Percentiles rank a stretch among this genome's conserved stretches.
Conservation (phyloP, 371 early-diverging fungal genomes). For the Rhizopus sp. region DNA sequence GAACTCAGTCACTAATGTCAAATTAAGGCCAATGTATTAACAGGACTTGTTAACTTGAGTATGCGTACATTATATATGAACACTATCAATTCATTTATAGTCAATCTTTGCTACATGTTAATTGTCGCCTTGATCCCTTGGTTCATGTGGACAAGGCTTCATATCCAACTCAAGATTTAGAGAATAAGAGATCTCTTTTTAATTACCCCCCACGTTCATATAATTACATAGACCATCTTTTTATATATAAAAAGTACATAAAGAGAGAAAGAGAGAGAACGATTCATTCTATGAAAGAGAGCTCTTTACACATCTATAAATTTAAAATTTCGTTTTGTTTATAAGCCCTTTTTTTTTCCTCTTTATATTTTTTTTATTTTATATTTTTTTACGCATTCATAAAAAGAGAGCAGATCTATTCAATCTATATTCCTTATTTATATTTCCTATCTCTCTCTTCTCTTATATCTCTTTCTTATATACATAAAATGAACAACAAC, state of each 20-base stretch:
- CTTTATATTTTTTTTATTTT: no score
- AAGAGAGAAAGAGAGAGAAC: no score
- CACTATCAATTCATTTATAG: constrained; percentile 39
- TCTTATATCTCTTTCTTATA: not conserved
- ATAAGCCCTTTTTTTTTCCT: not conserved
- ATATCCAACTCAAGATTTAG: not conserved
- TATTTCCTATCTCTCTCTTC: no score
- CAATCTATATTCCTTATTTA: no score
- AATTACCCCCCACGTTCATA: not conserved
- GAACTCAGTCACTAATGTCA: not conserved
- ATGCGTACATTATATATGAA: constrained; percentile 67
- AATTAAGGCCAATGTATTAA: constrained; percentile 75
- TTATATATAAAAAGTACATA: no score
- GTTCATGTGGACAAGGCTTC: constrained; percentile 17
- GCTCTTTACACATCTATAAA: no score
- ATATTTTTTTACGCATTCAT: no score
- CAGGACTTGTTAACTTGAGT: constrained; percentile 76
- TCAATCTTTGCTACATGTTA: constrained; percentile 60
- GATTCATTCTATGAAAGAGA: no score
- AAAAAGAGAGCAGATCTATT: not conserved
- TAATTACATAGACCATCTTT: not conserved
- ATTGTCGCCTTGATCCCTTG: constrained; percentile 36
- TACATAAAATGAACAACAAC: not conserved
- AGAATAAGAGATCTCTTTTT: not conserved
- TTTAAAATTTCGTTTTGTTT: not conserved